Conservation (phyloP, 352 stramenopile species). For the Phytopythium boreale region DNA sequence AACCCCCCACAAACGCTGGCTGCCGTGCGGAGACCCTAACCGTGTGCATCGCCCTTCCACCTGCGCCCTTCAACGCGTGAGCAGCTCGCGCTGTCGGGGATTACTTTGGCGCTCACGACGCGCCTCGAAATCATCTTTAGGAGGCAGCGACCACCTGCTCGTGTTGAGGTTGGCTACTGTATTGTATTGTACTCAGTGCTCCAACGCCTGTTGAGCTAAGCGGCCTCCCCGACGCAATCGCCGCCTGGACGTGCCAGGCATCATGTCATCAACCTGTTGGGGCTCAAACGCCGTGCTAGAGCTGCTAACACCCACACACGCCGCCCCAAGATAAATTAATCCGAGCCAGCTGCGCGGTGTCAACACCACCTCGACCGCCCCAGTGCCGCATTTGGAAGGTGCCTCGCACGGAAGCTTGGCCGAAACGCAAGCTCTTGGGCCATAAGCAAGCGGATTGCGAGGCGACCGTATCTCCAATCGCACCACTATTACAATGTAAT, state of each 20-base stretch:
- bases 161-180: not conserved
- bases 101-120: not conserved
- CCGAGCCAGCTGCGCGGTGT: too few relatives aligned
- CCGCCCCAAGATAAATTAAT: too few relatives aligned
- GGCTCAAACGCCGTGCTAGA: too few relatives aligned
- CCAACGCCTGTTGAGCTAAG: not conserved
- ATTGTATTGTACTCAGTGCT: too few relatives aligned
- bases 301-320: too few relatives aligned
- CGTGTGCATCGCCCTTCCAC: not conserved
- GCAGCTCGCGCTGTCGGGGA: not conserved
- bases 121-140: not conserved
- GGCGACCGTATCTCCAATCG: too few relatives aligned
- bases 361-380: too few relatives aligned
- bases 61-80: not conserved
- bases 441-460: too few relatives aligned
- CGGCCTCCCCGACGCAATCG: not conserved
- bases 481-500: too few relatives aligned
- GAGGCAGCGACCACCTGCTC: not conserved
- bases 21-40: not conserved
- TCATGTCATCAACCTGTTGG: not conserved
- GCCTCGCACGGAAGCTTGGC: too few relatives aligned
- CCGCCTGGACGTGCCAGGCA: not conserved
- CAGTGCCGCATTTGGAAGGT: too few relatives aligned
- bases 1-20: not conserved
- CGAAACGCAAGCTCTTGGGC: too few relatives aligned